These are phyloP conservation scores for Simmondsia chinensis DNA, from an alignment of 148 eudicot genomes.

Conservation along the genomic window DNA sequence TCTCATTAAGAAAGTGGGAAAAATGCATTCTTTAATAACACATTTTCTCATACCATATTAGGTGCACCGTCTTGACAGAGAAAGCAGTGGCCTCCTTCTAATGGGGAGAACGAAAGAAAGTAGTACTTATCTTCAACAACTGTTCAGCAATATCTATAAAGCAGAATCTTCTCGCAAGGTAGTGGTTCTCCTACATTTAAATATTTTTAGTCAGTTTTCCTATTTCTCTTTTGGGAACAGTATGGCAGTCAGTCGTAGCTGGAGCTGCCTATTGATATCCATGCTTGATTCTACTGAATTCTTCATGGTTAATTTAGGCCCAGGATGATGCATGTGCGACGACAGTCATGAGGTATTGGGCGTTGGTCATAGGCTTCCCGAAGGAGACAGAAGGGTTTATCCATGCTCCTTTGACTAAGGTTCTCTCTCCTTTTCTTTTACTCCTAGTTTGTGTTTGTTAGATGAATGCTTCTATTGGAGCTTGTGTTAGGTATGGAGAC, in stretches of 20 bases:
- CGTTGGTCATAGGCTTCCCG: conserved; percentile 80
- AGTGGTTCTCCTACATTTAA: conserved; percentile 11
- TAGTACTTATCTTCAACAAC: conserved; percentile 50
- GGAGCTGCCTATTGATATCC: conserved; percentile 1
- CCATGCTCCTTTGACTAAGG: conserved; percentile 85
- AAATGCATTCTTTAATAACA: not conserved
- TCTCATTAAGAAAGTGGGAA: no score
- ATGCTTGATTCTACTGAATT: not conserved
- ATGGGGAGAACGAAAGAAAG: conserved; percentile 92
- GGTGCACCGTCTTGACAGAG: conserved; percentile 97
- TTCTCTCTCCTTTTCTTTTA: conserved; percentile 5
- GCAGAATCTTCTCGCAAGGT: conserved; percentile 56
- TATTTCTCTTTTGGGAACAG: not conserved
- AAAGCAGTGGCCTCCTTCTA: conserved; percentile 75
- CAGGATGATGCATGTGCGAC: conserved; percentile 67
- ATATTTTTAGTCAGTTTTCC: not conserved
- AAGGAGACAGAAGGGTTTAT: conserved; percentile 80
- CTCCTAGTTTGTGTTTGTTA: no score
- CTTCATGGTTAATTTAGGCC: conserved; percentile 30
- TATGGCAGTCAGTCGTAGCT: not conserved
- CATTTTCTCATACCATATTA: conserved; percentile 10
- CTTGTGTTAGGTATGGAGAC: no score
- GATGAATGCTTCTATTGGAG: no score
- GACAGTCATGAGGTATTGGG: conserved; percentile 82
- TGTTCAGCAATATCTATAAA: conserved; percentile 50